Percentiles rank a stretch among this genome's conserved stretches.
Evolutionary conservation across 2,329 filamentous ascomycete genomes (phyloP).

Genomic region (Triangularia verruculosa): DNA sequence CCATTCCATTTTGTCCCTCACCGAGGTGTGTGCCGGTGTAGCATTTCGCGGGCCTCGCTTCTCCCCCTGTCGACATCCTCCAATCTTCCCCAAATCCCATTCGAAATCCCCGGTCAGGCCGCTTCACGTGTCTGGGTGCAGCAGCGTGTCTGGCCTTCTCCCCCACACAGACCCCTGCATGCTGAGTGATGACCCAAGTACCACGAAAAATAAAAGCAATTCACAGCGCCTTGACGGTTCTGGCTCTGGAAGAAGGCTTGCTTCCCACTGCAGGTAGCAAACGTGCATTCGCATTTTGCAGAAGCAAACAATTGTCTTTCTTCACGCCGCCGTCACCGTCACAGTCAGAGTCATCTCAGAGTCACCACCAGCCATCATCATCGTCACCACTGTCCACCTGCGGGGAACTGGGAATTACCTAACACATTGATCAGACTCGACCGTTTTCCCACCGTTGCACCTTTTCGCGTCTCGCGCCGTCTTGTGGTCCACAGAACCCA

Average conservation of each 20-base stretch:
- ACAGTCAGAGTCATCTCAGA: no score
- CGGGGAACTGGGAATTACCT: not conserved
- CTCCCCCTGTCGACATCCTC: constrained; percentile 1
- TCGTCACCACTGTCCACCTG: not conserved
- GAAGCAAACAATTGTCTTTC: constrained; percentile 10
- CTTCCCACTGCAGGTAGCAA: constrained; percentile 6
- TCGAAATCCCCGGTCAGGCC: constrained; percentile 13
- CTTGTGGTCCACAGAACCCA: not conserved
- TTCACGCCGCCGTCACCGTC: not conserved
- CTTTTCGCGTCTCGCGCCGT: not conserved
- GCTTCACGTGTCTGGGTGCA: constrained; percentile 27
- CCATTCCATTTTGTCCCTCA: not conserved
- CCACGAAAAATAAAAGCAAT: constrained; percentile 10
- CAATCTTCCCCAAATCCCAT: constrained; percentile 14
- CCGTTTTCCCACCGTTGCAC: not conserved
- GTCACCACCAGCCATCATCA: no score
- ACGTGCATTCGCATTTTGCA: constrained; percentile 11
- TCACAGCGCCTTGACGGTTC: constrained; percentile 3
- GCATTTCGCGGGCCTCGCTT: not conserved
- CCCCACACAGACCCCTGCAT: constrained; percentile 26
- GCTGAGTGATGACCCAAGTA: constrained; percentile 1
- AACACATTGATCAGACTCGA: not conserved
- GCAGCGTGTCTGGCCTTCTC: constrained; percentile 23
- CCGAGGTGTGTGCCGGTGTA: not conserved
- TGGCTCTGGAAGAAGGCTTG: not conserved